phyloP scores from a whole-genome alignment of 768 basidiomycete genomes.

The Candolleomyces eurysporus region DNA sequence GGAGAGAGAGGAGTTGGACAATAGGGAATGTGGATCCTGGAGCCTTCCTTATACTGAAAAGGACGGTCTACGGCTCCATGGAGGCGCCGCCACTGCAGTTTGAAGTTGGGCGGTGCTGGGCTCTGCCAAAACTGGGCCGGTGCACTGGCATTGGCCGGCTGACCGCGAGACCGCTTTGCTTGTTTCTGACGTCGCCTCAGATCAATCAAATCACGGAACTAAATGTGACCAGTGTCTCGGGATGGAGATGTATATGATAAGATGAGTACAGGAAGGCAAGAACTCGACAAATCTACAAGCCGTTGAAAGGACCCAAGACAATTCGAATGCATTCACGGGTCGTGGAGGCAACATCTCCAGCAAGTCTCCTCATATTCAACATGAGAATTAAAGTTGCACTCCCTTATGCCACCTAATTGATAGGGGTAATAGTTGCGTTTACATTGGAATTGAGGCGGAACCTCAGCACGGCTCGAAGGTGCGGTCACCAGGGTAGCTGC shows the following conservation, averaged over 20 bases:
- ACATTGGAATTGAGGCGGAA: constrained; percentile 19
- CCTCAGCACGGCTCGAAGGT: not conserved
- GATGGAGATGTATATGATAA: no score
- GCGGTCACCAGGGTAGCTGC: no score
- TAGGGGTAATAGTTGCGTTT: constrained; percentile 15
- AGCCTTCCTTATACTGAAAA: not conserved
- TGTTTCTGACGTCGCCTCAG: not conserved
- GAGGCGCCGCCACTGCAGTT: constrained; percentile 4
- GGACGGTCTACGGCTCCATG: constrained; percentile 3
- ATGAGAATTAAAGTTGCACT: constrained; percentile 15
- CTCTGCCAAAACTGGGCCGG: constrained; percentile 6
- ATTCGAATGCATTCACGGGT: not conserved
- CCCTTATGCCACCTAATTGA: not conserved
- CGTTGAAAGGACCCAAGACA: no score
- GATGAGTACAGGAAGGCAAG: no score
- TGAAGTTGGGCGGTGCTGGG: constrained; percentile 1
- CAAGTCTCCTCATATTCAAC: constrained; percentile 13
- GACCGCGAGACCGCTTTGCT: constrained; percentile 4
- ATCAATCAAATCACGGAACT: no score
- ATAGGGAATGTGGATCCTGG: constrained; percentile 8
- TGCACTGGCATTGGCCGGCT: not conserved
- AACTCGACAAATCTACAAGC: no score
- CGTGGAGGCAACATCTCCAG: constrained; percentile 17
- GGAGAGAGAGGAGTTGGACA: constrained; percentile 8
- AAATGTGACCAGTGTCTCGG: no score